Base-by-base conservation (phyloP, 345 rosid genomes). In the Sonneratia alba region DNA sequence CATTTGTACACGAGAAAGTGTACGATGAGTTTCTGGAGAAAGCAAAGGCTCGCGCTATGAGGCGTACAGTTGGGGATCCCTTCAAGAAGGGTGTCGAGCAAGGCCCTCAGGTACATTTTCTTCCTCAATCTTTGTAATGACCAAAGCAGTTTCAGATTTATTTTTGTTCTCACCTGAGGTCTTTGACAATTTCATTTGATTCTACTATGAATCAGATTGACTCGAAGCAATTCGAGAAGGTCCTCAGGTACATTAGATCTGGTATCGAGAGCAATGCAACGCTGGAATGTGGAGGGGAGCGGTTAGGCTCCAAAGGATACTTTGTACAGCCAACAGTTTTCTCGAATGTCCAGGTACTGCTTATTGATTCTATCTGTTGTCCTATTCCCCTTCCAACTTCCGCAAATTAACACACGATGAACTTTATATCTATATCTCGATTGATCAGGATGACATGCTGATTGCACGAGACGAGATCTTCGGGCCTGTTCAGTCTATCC, bases 391-490 rank as follows among this genome's bases (percentile, higher is more conserved):
- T 36, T 40, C 22, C 4, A 8, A 8, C 16, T 15, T 7, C 22
- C 74, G 22, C 59, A 40, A 59, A 4, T 56, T 7, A 57, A 59
- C 22, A 51, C 38, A 6, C 19, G 49, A 15, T 0, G 40, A 49
- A 42, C 27, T 64, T 36, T 34, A 8, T 37, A 21, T 14, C 45
- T 42, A 9, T 9, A 42, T 42, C 45, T 45, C 32, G 6, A 15
- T 66, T 71, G 24, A 34, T 7, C 73, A 94, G 98, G 97, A 95
- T 37, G 86, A 92, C 68, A 95, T 95, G 97, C 77, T 87, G 78
- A 95, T 95, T 22, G 99, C 99, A 12, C 80, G 81, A 72, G 99
- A 94, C 18, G 99, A 94, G 88, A 94, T 94, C 71, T 94, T 94
- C 19, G 99, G 99, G 49, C 99, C 99, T 4, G 99, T 95, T 70